Percentiles rank a stretch among this genome's conserved stretches.
phyloP scores from a whole-genome alignment of 2,329 filamentous ascomycete species.

The Cytospora piceicola region DNA sequence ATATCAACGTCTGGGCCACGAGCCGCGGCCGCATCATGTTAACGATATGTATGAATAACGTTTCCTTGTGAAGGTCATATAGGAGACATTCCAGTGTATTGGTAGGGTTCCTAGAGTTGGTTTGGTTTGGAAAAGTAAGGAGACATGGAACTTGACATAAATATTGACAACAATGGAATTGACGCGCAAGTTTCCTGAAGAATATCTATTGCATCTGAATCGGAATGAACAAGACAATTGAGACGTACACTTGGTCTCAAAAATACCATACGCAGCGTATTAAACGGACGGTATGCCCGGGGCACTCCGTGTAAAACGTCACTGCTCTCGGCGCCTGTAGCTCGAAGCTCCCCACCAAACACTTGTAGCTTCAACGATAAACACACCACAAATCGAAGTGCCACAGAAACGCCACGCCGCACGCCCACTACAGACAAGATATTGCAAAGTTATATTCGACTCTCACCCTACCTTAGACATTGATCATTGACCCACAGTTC shows the following conservation, averaged over 20 bases:
- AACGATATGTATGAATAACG: not conserved
- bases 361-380: not conserved
- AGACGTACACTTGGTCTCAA: not conserved
- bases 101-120: not conserved
- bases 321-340: not conserved
- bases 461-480: not conserved
- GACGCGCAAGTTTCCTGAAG: not conserved
- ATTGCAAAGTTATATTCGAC: not conserved
- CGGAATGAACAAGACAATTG: not conserved
- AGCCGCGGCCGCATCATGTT: not conserved
- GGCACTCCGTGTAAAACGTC: not conserved
- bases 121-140: not conserved
- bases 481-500: not conserved
- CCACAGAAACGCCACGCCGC: not conserved
- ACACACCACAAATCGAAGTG: not conserved
- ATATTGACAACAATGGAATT: not conserved
- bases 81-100: not conserved
- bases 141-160: not conserved
- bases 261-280: not conserved
- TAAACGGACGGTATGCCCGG: not conserved
- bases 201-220: not conserved
- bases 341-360: not conserved
- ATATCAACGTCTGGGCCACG: not conserved
- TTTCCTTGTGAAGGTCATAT: not conserved
- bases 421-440: not conserved